Conservation (phyloP, 495 filamentous ascomycete genomes). For the Lophium mytilinum region DNA sequence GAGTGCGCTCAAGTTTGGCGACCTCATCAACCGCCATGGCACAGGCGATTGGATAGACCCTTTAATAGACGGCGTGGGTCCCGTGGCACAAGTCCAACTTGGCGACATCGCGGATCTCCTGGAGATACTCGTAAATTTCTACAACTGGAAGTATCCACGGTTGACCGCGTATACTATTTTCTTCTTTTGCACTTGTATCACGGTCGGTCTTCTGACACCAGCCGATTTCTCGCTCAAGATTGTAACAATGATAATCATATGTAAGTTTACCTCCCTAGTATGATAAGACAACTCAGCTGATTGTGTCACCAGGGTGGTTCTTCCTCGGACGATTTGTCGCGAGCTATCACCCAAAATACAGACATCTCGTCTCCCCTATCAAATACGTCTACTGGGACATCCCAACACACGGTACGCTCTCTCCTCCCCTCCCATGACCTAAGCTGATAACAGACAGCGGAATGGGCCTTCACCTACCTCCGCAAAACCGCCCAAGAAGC, state of each 20-base stretch:
- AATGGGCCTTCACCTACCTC: slow-evolving; percentile 37
- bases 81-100: slow-evolving; percentile 21
- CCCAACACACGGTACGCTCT: slow-evolving; percentile 17
- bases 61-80: slow-evolving; percentile 24
- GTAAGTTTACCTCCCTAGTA: not conserved
- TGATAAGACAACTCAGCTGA: no score
- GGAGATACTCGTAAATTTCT: slow-evolving; percentile 25
- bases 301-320: slow-evolving; percentile 11
- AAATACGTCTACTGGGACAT: slow-evolving; percentile 27
- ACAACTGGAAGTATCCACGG: slow-evolving; percentile 22
- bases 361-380: slow-evolving; percentile 23
- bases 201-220: slow-evolving; percentile 10
- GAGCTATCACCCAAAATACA: slow-evolving; percentile 21
- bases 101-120: slow-evolving; percentile 25
- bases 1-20: slow-evolving; percentile 20
- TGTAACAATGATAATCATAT: slow-evolving; percentile 17
- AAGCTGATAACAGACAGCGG: slow-evolving; percentile 10
- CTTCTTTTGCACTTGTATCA: slow-evolving; percentile 10
- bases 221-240: slow-evolving; percentile 8
- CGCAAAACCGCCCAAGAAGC: slow-evolving; percentile 28
- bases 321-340: slow-evolving; percentile 26
- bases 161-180: slow-evolving; percentile 12
- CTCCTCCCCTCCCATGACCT: not conserved
- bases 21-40: slow-evolving; percentile 26
- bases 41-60: slow-evolving; percentile 26